Evolutionary conservation across 1,139 yeast genomes (phyloP), one percentile per base, ranked within the genome.

Genomic region (Nakaseomyces uthaithaninus): DNA sequence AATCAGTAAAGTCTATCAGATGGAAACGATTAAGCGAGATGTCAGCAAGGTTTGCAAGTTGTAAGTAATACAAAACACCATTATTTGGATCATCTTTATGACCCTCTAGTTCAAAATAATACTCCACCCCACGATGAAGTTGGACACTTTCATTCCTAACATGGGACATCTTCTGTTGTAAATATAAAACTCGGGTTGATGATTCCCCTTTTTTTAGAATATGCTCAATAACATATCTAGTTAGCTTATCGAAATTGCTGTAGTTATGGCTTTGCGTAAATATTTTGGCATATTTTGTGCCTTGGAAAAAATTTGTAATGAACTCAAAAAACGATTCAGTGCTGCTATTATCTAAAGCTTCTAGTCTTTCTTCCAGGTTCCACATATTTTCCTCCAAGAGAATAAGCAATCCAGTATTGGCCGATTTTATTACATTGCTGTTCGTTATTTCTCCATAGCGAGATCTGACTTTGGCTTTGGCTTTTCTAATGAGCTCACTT

Each of bases 331-430:
- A 56, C 1, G 60, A 31, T 39, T 71, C 69, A 23, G 70, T 64
- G 37, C 79, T 78, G 49, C 75, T 63, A 31, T 75, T 77, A 52
- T 78, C 82, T 46, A 80, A 62, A 3, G 77, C 69, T 41, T 74
- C 72, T 4, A 71, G 47, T 50, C 83, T 63, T 33, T 74, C 73
- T 23, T 73, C 72, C 3, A 75, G 41, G 1, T 68, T 52, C 74
- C 75, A 75, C 18, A 74, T 64, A 37, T 66, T 59, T 41, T 71
- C 70, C 46, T 80, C 89, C 30, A 79, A 47, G 0, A 72, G 60
- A n/a, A 72, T 60, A 2, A 72, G 59, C 0, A 75, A 56, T 0
- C 74, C 74, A 3, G 75, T 66, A 4, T 73, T 54, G 0, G 73
- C 70, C 44, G 70, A 59, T 18, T 63, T 57, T 1, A 74, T 57